Conservation (phyloP, 2,329 filamentous ascomycete species). For the Ophiostoma ips region DNA sequence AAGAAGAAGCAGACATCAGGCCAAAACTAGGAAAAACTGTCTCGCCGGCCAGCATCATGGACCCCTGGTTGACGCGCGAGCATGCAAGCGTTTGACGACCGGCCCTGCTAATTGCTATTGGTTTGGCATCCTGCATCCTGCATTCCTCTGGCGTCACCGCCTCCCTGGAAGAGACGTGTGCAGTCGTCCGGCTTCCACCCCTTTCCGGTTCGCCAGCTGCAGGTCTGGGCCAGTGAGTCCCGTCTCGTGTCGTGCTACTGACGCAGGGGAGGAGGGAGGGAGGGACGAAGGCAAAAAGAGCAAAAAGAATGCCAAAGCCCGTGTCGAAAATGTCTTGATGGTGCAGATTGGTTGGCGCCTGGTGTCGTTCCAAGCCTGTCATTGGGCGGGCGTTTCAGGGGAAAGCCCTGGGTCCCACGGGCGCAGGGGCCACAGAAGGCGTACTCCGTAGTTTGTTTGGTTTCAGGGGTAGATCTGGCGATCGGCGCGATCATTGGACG, state of each 20-base stretch:
- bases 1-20: too few relatives aligned
- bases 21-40: too few relatives aligned
- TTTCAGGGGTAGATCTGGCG: neutral
- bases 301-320: too few relatives aligned
- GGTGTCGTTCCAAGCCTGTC: neutral
- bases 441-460: neutral
- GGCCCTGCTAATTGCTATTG: neutral
- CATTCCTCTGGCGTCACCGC: too few relatives aligned
- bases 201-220: neutral
- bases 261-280: neutral
- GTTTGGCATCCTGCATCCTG: too few relatives aligned
- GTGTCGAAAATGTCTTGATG: neutral
- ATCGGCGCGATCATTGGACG: too few relatives aligned
- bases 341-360: neutral
- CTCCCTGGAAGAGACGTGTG: too few relatives aligned
- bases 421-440: neutral
- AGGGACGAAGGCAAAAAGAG: neutral
- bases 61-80: neutral
- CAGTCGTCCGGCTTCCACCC: too few relatives aligned
- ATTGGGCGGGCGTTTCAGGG: slow-evolving; percentile 11
- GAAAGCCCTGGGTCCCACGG: neutral
- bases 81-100: neutral
- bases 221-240: neutral
- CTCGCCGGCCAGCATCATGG: too few relatives aligned
- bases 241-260: neutral